phyloP scores from a whole-genome alignment of 176 grass and related monocot species.

The Pharus latifolius region DNA sequence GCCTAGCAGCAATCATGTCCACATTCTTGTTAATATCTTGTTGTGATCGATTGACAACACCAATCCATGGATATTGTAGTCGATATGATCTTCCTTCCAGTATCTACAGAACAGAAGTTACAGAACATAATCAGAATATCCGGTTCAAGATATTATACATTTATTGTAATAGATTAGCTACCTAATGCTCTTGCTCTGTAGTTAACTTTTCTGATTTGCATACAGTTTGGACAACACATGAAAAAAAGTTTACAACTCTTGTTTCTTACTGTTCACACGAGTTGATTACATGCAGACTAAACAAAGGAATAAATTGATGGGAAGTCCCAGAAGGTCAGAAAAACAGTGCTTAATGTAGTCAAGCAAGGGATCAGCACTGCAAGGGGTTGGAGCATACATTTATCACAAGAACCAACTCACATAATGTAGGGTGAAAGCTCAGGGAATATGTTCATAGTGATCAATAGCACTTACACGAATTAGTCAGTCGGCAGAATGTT shows the following conservation, averaged over 20 bases:
- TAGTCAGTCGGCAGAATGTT: neutral
- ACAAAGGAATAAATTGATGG: no score
- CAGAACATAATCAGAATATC: neutral
- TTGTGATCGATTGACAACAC: constrained; percentile 99
- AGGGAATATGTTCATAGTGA: neutral
- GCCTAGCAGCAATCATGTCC: constrained; percentile 98
- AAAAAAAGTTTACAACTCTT: no score
- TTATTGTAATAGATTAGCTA: neutral
- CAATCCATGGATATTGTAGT: constrained; percentile 86
- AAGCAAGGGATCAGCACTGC: no score
- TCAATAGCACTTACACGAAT: neutral
- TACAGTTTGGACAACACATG: neutral
- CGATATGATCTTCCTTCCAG: constrained; percentile 92
- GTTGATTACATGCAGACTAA: no score
- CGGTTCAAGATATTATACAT: neutral
- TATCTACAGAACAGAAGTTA: constrained; percentile 42
- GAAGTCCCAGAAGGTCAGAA: no score
- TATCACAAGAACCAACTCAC: no score
- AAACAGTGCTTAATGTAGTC: no score
- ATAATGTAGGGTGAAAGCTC: neutral
- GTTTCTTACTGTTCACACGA: no score
- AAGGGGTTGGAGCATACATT: no score
- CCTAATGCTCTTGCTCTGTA: neutral
- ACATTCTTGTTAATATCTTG: constrained; percentile 98
- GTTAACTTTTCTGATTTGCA: neutral